Percentiles rank a stretch among this genome's conserved stretches.
Evolutionary conservation across 2,329 filamentous ascomycete species (phyloP).

Genomic region (Monosporascus sp.): DNA sequence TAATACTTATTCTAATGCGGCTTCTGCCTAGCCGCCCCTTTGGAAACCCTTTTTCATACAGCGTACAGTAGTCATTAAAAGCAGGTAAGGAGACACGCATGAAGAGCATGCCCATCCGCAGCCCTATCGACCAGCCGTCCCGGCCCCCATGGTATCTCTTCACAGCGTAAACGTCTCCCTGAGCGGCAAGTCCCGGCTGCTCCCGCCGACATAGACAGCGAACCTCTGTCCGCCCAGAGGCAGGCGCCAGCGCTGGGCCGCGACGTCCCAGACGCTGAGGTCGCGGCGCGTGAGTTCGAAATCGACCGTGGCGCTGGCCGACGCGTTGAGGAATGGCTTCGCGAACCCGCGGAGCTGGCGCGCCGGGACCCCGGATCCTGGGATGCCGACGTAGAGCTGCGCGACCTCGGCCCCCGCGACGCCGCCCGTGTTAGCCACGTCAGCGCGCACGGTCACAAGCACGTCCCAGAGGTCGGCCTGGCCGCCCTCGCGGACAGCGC

Average conservation of each 20-base stretch:
- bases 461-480: slow-evolving; percentile 43
- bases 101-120: no score
- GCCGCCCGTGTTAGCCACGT: slow-evolving; percentile 37
- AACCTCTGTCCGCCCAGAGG: slow-evolving; percentile 36
- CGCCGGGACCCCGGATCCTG: slow-evolving; percentile 36
- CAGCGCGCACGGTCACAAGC: slow-evolving; percentile 32
- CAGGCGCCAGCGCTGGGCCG: slow-evolving; percentile 55
- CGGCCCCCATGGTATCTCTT: background rate
- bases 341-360: slow-evolving; percentile 63
- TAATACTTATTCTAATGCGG: no score
- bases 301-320: slow-evolving; percentile 36
- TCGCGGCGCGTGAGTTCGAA: slow-evolving; percentile 58
- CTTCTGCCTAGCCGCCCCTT: no score
- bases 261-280: slow-evolving; percentile 61
- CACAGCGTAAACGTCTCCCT: slow-evolving; percentile 32
- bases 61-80: no score
- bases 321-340: slow-evolving; percentile 48
- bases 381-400: slow-evolving; percentile 44
- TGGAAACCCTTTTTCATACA: no score
- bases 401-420: slow-evolving; percentile 41
- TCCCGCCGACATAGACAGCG: slow-evolving; percentile 40
- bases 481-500: slow-evolving; percentile 37
- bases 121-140: no score
- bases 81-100: no score
- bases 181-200: slow-evolving; percentile 40